Percentiles rank a stretch among this genome's conserved stretches.
Evolutionary conservation across 1,284 basidiomycete species (phyloP).

Genomic region (Ustilago cynodontis): DNA sequence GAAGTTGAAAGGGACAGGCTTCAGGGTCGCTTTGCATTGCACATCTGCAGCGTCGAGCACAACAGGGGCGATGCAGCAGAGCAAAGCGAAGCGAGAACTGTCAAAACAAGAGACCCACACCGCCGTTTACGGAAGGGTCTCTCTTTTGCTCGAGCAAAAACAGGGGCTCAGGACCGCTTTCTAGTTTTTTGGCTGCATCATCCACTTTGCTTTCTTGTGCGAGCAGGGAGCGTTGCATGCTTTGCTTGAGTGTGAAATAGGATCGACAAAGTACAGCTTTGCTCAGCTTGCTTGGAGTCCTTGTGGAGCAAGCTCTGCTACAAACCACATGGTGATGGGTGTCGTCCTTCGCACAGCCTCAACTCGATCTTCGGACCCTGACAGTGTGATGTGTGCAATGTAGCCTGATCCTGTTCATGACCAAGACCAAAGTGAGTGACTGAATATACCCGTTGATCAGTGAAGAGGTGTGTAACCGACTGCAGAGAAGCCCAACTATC

Average conservation of each 20-base stretch:
- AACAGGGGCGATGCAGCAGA: not conserved
- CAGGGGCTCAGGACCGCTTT: constrained; percentile 9
- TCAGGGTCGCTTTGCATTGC: constrained; percentile 15
- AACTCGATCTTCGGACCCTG: too few relatives aligned
- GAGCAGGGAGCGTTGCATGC: not conserved
- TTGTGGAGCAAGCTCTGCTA: not conserved
- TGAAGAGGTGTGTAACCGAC: too few relatives aligned
- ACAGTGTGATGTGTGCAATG: too few relatives aligned
- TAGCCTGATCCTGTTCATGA: too few relatives aligned
- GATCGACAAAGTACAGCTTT: constrained; percentile 8
- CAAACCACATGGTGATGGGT: too few relatives aligned
- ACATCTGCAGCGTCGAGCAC: not conserved
- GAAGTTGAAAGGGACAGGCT: not conserved
- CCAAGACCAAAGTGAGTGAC: too few relatives aligned
- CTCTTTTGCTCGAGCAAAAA: not conserved
- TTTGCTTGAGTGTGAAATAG: not conserved
- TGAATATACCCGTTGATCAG: too few relatives aligned
- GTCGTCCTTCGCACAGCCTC: too few relatives aligned
- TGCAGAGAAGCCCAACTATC: too few relatives aligned
- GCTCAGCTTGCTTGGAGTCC: not conserved
- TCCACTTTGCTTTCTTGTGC: not conserved
- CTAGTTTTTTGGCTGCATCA: constrained; percentile 9
- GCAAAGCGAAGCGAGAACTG: constrained; percentile 1
- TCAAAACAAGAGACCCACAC: constrained; percentile 1
- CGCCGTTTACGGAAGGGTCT: not conserved